Conservation (phyloP, 1,139 yeast genomes). For the Geotrichum siamense region DNA sequence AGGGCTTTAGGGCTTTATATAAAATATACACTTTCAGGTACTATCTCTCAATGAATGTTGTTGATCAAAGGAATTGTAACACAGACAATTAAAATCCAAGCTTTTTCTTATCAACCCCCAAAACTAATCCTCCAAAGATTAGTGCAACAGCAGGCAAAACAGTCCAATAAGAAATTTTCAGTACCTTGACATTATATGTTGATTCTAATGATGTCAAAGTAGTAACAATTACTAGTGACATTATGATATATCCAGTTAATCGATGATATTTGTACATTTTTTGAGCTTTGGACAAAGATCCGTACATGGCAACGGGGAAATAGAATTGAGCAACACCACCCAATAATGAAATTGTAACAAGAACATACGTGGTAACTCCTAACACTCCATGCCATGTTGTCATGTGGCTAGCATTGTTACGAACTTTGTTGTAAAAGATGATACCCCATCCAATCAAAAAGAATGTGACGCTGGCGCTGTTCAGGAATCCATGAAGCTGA, state of each 20-base stretch:
- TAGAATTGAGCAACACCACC: slow-evolving; percentile 28
- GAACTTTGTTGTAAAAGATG: slow-evolving; percentile 27
- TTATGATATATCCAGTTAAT: slow-evolving; percentile 27
- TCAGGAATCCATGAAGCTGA: slow-evolving; percentile 28
- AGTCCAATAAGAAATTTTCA: slow-evolving; percentile 22
- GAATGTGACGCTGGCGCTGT: slow-evolving; percentile 21
- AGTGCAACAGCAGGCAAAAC: slow-evolving; percentile 19
- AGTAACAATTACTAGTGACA: slow-evolving; percentile 23
- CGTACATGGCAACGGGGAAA: slow-evolving; percentile 27
- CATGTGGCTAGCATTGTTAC: slow-evolving; percentile 26
- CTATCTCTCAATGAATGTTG: background rate
- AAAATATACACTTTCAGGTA: background rate
- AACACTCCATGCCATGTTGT: slow-evolving; percentile 31
- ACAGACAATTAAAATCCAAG: slow-evolving; percentile 4
- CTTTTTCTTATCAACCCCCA: slow-evolving; percentile 6
- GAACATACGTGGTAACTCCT: slow-evolving; percentile 25
- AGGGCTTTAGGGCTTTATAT: slow-evolving; percentile 8
- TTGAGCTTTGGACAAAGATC: slow-evolving; percentile 27
- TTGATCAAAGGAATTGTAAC: too few relatives aligned
- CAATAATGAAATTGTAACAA: slow-evolving; percentile 21
- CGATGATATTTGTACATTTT: slow-evolving; percentile 31
- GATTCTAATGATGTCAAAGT: slow-evolving; percentile 27
- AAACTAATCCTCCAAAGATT: slow-evolving; percentile 4
- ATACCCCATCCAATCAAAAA: slow-evolving; percentile 23
- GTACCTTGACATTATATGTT: slow-evolving; percentile 25